Conservation (phyloP, 345 rosid species). For the Bruguiera gymnorhiza region DNA sequence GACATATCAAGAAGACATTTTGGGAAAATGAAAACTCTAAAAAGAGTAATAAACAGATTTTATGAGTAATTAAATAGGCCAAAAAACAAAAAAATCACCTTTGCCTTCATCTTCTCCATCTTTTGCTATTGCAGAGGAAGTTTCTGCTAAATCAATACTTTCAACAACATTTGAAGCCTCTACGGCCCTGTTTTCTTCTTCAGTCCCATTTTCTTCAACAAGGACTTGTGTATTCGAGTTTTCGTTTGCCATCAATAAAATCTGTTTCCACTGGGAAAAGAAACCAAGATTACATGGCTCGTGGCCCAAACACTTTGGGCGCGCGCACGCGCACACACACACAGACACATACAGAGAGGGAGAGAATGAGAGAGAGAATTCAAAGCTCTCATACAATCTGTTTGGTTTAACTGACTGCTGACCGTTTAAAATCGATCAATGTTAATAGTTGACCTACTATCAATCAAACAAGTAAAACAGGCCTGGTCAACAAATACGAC, state of each 20-base stretch:
- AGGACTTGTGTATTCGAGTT: conserved; percentile 29
- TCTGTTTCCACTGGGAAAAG: conserved; percentile 13
- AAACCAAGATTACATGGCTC: background rate
- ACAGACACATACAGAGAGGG: too few relatives aligned
- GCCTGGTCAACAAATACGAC: too few relatives aligned
- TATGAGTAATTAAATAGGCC: background rate
- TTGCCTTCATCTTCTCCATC: conserved; percentile 49
- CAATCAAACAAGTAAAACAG: too few relatives aligned
- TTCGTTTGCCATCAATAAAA: conserved; percentile 39
- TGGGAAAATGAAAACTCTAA: background rate
- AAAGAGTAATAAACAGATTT: background rate
- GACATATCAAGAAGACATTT: background rate
- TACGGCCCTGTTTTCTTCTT: conserved; percentile 29
- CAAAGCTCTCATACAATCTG: too few relatives aligned
- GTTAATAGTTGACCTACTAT: too few relatives aligned
- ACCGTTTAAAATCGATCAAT: too few relatives aligned
- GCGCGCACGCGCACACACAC: too few relatives aligned
- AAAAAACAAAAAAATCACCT: conserved; percentile 31
- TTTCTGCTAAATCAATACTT: conserved; percentile 26
- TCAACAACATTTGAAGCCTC: conserved; percentile 35
- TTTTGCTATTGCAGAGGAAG: conserved; percentile 21
- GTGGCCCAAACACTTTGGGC: too few relatives aligned
- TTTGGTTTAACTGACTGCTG: too few relatives aligned
- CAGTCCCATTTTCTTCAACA: conserved; percentile 23
- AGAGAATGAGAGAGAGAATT: too few relatives aligned